Base-by-base conservation (phyloP, 148 eudicot genomes). In the Cornus suecica region DNA sequence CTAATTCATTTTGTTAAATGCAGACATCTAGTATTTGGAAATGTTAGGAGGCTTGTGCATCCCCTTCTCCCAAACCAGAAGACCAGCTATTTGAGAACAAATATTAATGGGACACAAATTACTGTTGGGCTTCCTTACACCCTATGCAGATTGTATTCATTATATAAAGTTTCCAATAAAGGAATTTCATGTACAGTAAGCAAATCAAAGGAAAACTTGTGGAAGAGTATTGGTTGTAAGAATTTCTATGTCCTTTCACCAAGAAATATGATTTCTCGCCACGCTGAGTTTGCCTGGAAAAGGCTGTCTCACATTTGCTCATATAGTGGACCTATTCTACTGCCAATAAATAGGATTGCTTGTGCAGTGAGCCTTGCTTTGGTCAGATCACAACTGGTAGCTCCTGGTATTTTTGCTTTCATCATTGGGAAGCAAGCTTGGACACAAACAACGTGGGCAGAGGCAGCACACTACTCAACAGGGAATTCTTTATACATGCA, bases 281-380 rank as follows among this genome's bases (percentile, higher is more conserved):
- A 83, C 81, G 88, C 88, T 74, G 87, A 87, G 70, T 73, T 77
- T 80, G 89, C 91, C 58, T 87, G 94, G 94, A 88, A 74, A 84
- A 85, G 83, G 83, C 80, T 92, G 54, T 74, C 76, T 67, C 85
- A 72, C 60, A 70, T 83, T 52, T 83, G 83, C 70, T 80, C 85
- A n/a, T 81, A 80, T 65, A 74, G 69, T 66, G 83, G 84, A 65
- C 82, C 88, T 70, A 77, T 82, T 69, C 42, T 82, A 70, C 84
- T 85, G 13, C 87, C 88, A 62, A 72, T 90, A 25, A 86, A 83
- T 77, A 82, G 84, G 83, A 73, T 86, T 68, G 94, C 94, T 29
- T 76, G 88, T 83, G 92, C 87, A 29, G 88, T 90, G 58, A 86
- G 90, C 76, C 84, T 92, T 78, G 89, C 93, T 31, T 84, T 90